A percentile compares a stretch with the other conserved stretches of the same genome.
Evolutionary conservation across 352 stramenopile species (phyloP).

Genomic region (Phytopythium montanum): DNA sequence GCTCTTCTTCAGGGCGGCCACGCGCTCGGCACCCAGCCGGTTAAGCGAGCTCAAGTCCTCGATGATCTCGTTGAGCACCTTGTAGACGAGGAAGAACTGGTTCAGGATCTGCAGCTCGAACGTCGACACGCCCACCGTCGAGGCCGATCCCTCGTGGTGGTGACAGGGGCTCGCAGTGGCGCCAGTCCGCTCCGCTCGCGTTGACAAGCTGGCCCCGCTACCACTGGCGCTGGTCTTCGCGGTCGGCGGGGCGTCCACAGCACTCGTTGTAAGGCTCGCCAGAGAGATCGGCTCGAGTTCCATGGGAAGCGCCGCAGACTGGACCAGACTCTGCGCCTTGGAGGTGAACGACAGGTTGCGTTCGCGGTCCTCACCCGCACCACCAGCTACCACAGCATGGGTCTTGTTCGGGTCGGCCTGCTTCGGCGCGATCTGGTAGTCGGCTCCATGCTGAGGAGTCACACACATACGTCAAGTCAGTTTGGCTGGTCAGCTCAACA

Average conservation of each 20-base stretch:
- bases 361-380: neutral
- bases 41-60: slow-evolving; percentile 46
- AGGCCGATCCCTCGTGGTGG: neutral
- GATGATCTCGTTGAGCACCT: slow-evolving; percentile 38
- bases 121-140: neutral
- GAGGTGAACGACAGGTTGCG: neutral
- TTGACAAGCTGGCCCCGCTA: neutral
- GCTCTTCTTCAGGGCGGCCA: slow-evolving; percentile 6
- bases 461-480: neutral
- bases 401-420: neutral
- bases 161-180: neutral
- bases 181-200: neutral
- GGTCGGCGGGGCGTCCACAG: neutral
- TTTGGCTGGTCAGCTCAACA: neutral
- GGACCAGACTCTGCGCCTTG: slow-evolving; percentile 1
- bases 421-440: slow-evolving; percentile 6
- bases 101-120: slow-evolving; percentile 37
- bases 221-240: neutral
- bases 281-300: neutral
- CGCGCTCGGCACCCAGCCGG: slow-evolving; percentile 24
- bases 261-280: neutral
- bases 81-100: slow-evolving; percentile 39
- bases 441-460: neutral
- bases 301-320: neutral
- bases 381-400: too few relatives aligned